Percentiles rank a stretch among this genome's conserved stretches.
Conservation (phyloP, 2,329 filamentous ascomycete species). For the Pseudogymnoascus sp. region DNA sequence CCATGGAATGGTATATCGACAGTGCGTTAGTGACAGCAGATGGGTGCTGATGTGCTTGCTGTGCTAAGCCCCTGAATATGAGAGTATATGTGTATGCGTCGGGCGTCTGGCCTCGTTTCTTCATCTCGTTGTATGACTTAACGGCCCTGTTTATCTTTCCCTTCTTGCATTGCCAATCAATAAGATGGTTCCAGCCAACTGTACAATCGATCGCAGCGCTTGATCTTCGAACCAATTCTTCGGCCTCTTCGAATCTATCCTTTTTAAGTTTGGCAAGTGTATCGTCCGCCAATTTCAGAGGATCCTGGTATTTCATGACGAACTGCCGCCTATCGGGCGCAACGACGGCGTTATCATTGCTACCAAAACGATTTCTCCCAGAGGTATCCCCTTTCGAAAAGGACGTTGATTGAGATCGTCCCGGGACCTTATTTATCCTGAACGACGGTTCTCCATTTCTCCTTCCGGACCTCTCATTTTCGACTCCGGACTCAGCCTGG, state of each 20-base stretch:
- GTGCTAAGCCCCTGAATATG: conserved; percentile 66
- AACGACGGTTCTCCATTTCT: background rate
- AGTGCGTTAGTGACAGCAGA: conserved; percentile 60
- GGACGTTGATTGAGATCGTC: background rate
- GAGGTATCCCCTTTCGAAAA: background rate
- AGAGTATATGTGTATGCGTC: conserved; percentile 78
- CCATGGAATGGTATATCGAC: conserved; percentile 69
- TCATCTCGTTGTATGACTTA: conserved; percentile 97
- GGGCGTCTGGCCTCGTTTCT: conserved; percentile 76
- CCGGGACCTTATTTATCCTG: background rate
- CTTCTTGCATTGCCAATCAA: conserved; percentile 60
- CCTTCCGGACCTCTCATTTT: background rate
- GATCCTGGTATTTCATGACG: conserved; percentile 40
- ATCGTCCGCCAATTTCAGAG: conserved; percentile 61
- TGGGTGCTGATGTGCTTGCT: conserved; percentile 44
- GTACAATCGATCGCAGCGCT: conserved; percentile 55
- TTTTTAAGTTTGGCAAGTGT: conserved; percentile 52
- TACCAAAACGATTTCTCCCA: background rate
- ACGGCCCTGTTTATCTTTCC: conserved; percentile 56
- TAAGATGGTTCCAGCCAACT: conserved; percentile 83
- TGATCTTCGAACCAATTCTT: conserved; percentile 59
- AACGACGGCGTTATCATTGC: background rate
- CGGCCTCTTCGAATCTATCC: conserved; percentile 56
- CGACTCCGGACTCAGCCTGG: background rate
- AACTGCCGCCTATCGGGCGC: background rate